phyloP scores from a whole-genome alignment of 2,329 filamentous ascomycete species.

The Clonostachys rosea region DNA sequence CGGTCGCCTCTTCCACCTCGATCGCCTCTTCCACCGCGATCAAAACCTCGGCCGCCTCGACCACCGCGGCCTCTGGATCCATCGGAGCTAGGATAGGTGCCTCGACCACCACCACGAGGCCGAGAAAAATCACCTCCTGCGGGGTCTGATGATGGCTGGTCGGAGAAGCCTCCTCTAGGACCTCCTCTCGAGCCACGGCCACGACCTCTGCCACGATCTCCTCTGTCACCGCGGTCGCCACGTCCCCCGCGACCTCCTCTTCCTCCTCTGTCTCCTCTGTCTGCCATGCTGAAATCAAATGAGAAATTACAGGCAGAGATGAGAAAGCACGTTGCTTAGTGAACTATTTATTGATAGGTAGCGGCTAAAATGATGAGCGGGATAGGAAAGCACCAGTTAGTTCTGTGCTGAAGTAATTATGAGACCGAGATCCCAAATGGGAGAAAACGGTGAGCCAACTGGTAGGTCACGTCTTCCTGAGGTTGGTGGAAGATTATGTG shows the following conservation, averaged over 20 bases:
- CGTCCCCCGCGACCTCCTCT: slow-evolving; percentile 7
- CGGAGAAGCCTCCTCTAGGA: slow-evolving; percentile 9
- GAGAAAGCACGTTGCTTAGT: too few relatives aligned
- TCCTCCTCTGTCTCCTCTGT: slow-evolving; percentile 8
- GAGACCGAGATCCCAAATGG: too few relatives aligned
- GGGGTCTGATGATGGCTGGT: slow-evolving; percentile 6
- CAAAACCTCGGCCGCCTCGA: slow-evolving; percentile 7
- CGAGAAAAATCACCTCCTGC: slow-evolving; percentile 1
- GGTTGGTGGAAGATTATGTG: too few relatives aligned
- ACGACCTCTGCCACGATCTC: slow-evolving; percentile 12
- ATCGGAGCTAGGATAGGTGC: slow-evolving; percentile 9
- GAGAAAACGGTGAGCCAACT: too few relatives aligned
- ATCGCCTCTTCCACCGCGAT: slow-evolving; percentile 4
- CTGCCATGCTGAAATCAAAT: background rate
- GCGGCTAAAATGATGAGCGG: slow-evolving; percentile 2
- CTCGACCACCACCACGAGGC: slow-evolving; percentile 11
- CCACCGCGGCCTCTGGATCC: slow-evolving; percentile 10
- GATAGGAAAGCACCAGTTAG: too few relatives aligned
- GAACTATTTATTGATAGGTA: slow-evolving; percentile 9
- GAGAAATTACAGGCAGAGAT: too few relatives aligned
- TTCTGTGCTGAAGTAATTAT: too few relatives aligned
- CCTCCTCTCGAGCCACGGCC: slow-evolving; percentile 6
- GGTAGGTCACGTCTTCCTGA: too few relatives aligned
- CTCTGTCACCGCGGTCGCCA: slow-evolving; percentile 13
- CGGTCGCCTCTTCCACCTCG: slow-evolving; percentile 3